phyloP scores from a whole-genome alignment of 768 basidiomycete genomes.

The Tulasnella sp. region DNA sequence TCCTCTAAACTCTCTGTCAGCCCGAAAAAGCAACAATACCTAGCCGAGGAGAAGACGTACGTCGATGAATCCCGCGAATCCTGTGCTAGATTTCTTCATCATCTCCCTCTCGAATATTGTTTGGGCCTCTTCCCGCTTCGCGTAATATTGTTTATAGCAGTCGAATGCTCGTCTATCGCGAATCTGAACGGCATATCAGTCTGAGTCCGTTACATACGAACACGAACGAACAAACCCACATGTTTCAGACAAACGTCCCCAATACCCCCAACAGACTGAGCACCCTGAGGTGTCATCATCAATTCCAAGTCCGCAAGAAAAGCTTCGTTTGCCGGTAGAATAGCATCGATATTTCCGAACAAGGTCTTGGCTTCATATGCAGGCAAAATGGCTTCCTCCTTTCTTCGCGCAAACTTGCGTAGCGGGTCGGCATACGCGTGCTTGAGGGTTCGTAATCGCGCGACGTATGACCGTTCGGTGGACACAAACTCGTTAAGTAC shows the following conservation, averaged over 20 bases:
- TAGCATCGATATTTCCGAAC: slow-evolving; percentile 86
- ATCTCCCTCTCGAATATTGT: slow-evolving; percentile 74
- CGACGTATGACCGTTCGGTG: slow-evolving; percentile 84
- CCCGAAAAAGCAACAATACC: slow-evolving; percentile 14
- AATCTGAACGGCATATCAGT: slow-evolving; percentile 34
- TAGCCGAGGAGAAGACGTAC: slow-evolving; percentile 37
- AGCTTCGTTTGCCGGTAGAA: slow-evolving; percentile 79
- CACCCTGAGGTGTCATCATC: slow-evolving; percentile 54
- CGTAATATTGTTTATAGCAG: slow-evolving; percentile 82
- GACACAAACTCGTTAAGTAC: slow-evolving; percentile 77
- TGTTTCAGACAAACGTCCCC: slow-evolving; percentile 82
- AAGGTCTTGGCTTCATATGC: slow-evolving; percentile 85
- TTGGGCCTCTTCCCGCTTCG: slow-evolving; percentile 88
- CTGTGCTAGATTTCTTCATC: slow-evolving; percentile 57
- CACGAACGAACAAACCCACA: slow-evolving; percentile 24
- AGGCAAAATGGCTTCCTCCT: slow-evolving; percentile 78
- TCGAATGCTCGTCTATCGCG: slow-evolving; percentile 77
- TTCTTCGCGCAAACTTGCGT: slow-evolving; percentile 69
- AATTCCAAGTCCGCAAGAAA: slow-evolving; percentile 76
- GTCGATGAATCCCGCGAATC: slow-evolving; percentile 79
- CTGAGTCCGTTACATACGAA: background rate
- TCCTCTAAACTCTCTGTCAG: slow-evolving; percentile 40
- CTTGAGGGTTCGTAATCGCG: slow-evolving; percentile 71
- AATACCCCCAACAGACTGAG: slow-evolving; percentile 46
- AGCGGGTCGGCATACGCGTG: slow-evolving; percentile 79